phyloP scores from a whole-genome alignment of 2,329 filamentous ascomycete species.

The Sporothrix schenckii region DNA sequence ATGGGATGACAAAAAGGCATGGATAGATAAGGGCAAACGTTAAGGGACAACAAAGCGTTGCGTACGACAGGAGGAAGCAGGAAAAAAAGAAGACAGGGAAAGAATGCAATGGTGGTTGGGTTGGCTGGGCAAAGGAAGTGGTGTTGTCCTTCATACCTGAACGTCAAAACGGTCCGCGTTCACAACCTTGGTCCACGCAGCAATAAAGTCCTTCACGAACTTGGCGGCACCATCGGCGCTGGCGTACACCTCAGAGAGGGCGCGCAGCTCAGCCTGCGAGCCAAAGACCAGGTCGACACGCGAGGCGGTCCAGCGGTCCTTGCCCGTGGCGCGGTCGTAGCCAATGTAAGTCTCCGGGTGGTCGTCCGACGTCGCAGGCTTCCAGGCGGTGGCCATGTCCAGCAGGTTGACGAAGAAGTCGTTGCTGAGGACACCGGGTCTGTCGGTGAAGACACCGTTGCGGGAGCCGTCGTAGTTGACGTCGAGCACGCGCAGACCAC shows the following conservation, averaged over 20 bases:
- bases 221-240: constrained; percentile 61
- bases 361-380: constrained; percentile 45
- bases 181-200: constrained; percentile 74
- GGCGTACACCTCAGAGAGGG: constrained; percentile 70
- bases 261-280: constrained; percentile 73
- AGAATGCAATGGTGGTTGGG: neutral
- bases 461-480: constrained; percentile 71
- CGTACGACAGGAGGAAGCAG: neutral
- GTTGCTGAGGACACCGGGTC: constrained; percentile 70
- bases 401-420: constrained; percentile 83
- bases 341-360: constrained; percentile 64
- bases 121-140: neutral
- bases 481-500: constrained; percentile 70
- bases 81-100: neutral
- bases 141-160: constrained; percentile 26
- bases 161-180: constrained; percentile 71
- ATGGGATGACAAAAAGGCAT: neutral
- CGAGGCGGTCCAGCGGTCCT: constrained; percentile 69
- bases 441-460: constrained; percentile 68
- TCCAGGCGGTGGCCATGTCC: constrained; percentile 68
- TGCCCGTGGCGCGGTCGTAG: constrained; percentile 64
- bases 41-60: neutral
- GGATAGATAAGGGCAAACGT: neutral
- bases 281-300: constrained; percentile 72
- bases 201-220: constrained; percentile 72